phyloP scores from a whole-genome alignment of 139 green algal genomes.

The Yamagishiella unicocca region DNA sequence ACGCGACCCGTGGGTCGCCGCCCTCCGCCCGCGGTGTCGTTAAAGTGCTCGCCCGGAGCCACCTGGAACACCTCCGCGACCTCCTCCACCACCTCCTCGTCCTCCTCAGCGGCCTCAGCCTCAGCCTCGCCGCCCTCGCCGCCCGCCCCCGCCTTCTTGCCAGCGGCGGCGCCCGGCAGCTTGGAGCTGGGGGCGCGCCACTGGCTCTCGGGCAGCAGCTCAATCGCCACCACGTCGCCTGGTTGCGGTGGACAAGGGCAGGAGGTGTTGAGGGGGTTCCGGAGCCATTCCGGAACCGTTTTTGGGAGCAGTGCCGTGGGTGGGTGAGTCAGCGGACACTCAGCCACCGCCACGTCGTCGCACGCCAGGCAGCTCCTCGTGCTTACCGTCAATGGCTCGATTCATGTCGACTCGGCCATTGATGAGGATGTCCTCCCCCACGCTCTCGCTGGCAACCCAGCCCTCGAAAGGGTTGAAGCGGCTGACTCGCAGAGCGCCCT shows the following conservation, averaged over 20 bases:
- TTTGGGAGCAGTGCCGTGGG: no score
- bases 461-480: slow-evolving; percentile 89
- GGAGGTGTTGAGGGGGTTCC: neutral
- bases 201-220: slow-evolving; percentile 86
- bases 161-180: slow-evolving; percentile 57
- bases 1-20: slow-evolving; percentile 78
- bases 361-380: no score
- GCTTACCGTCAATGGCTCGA: slow-evolving; percentile 80
- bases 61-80: slow-evolving; percentile 56
- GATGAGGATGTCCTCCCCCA: slow-evolving; percentile 87
- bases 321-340: no score
- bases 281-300: no score
- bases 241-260: neutral
- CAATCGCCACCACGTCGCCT: slow-evolving; percentile 79
- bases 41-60: slow-evolving; percentile 69
- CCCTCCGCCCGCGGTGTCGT: slow-evolving; percentile 37
- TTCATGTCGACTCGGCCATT: slow-evolving; percentile 83
- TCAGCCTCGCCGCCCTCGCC: neutral
- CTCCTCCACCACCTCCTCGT: slow-evolving; percentile 22
- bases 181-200: slow-evolving; percentile 70
- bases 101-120: no score
- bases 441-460: slow-evolving; percentile 75
- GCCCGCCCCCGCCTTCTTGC: slow-evolving; percentile 35
- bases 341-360: no score
- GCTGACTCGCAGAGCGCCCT: slow-evolving; percentile 80